Evolutionary conservation across 2,329 filamentous ascomycete genomes (phyloP).

Genomic region (Pseudocercospora crystallina): DNA sequence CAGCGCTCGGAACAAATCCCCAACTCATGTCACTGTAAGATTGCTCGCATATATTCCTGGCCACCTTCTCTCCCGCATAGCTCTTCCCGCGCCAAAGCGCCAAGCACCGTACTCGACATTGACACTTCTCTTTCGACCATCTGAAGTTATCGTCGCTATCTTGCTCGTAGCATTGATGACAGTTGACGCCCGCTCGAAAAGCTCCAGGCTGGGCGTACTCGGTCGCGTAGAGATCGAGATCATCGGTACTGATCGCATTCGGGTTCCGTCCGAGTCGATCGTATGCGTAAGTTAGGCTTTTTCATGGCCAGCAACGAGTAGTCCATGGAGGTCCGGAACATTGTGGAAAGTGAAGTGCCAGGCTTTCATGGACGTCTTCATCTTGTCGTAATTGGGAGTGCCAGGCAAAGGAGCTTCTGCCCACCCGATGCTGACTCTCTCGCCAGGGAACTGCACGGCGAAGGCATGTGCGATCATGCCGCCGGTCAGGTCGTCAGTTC

Average conservation of each 20-base stretch:
- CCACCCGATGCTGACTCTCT: slow-evolving; percentile 41
- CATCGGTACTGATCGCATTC: slow-evolving; percentile 36
- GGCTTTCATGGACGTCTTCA: slow-evolving; percentile 29
- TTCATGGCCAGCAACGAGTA: slow-evolving; percentile 43
- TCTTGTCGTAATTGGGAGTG: slow-evolving; percentile 32
- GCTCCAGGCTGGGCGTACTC: slow-evolving; percentile 38
- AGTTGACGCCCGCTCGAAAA: slow-evolving; percentile 33
- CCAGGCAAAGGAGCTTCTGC: slow-evolving; percentile 44
- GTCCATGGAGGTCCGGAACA: slow-evolving; percentile 41
- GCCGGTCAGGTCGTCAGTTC: slow-evolving; percentile 42
- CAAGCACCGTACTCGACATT: slow-evolving; percentile 31
- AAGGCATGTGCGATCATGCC: slow-evolving; percentile 50
- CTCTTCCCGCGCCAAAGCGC: slow-evolving; percentile 34
- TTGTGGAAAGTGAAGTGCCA: slow-evolving; percentile 48
- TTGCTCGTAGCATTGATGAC: slow-evolving; percentile 37
- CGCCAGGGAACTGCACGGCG: slow-evolving; percentile 37
- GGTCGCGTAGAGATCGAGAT: slow-evolving; percentile 42
- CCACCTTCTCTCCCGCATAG: slow-evolving; percentile 33
- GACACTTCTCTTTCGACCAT: slow-evolving; percentile 17
- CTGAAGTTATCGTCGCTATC: slow-evolving; percentile 28
- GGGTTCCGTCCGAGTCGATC: slow-evolving; percentile 40
- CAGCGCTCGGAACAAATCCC: slow-evolving; percentile 29
- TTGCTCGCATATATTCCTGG: slow-evolving; percentile 25
- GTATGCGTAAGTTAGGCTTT: slow-evolving; percentile 45
- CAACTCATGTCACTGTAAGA: slow-evolving; percentile 34